phyloP scores from a whole-genome alignment of 805 yeast species.

The Lipomyces kockii region DNA sequence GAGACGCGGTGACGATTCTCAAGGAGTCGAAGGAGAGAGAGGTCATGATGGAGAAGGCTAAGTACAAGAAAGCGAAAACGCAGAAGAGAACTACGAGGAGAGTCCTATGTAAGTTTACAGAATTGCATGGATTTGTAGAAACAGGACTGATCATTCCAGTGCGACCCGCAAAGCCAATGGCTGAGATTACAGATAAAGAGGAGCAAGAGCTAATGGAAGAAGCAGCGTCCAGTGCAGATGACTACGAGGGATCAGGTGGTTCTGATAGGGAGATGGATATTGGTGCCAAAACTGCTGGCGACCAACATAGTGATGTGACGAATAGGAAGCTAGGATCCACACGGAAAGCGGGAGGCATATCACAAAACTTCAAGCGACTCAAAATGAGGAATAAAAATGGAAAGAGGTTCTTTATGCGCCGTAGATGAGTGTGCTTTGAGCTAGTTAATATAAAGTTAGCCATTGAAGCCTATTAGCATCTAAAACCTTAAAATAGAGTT shows the following conservation, averaged over 20 bases:
- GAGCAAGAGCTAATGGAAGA: neutral
- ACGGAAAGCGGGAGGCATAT: neutral
- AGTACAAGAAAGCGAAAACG: constrained; percentile 13
- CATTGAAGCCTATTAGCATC: too few species aligned
- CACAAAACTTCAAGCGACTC: constrained; percentile 13
- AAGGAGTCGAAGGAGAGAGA: constrained; percentile 7
- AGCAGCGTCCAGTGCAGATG: neutral
- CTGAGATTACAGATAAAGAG: neutral
- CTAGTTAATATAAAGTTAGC: too few species aligned
- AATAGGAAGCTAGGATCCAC: neutral
- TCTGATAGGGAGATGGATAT: neutral
- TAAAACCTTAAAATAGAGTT: neutral
- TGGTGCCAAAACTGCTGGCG: neutral
- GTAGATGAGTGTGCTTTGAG: neutral
- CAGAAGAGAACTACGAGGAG: constrained; percentile 29
- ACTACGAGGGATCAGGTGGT: neutral
- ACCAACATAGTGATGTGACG: neutral
- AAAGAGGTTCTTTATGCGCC: neutral
- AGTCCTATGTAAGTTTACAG: constrained; percentile 3
- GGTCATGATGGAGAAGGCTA: neutral
- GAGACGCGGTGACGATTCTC: constrained; percentile 12
- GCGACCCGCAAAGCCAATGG: constrained; percentile 1
- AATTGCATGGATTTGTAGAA: neutral
- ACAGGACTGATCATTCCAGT: neutral
- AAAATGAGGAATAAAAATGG: constrained; percentile 2